Percentiles rank a stretch among this genome's conserved stretches.
Evolutionary conservation across 2,329 filamentous ascomycete genomes (phyloP).

Genomic region (Colletotrichum lentis): DNA sequence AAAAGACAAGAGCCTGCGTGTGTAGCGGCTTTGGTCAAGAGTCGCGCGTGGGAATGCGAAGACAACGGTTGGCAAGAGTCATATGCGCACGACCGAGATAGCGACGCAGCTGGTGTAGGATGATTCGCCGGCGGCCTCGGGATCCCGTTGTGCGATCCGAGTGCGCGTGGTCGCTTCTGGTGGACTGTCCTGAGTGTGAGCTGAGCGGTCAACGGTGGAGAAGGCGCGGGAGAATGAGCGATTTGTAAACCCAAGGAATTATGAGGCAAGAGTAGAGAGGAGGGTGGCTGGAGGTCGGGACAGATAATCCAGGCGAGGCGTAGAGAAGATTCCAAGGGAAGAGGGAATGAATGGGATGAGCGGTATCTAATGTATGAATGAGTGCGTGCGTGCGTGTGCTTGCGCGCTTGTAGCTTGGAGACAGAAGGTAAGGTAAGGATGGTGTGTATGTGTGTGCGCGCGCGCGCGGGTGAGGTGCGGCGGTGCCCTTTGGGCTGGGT

Average conservation of each 20-base stretch:
- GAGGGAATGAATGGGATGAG: conserved; percentile 35
- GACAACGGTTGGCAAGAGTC: conserved; percentile 6
- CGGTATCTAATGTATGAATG: conserved; percentile 38
- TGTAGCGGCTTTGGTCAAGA: conserved; percentile 16
- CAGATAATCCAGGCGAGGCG: conserved; percentile 8
- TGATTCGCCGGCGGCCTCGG: conserved; percentile 6
- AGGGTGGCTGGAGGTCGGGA: conserved; percentile 10
- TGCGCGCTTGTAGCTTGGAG: conserved; percentile 33
- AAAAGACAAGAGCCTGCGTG: neutral
- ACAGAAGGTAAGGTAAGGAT: conserved; percentile 25
- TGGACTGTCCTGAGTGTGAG: conserved; percentile 15
- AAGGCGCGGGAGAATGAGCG: conserved; percentile 4
- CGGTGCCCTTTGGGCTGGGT: conserved; percentile 31
- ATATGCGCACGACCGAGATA: conserved; percentile 15
- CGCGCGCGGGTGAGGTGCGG: conserved; percentile 20
- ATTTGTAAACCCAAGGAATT: neutral
- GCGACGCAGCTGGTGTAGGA: neutral
- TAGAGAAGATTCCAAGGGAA: conserved; percentile 6
- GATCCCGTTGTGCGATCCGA: conserved; percentile 3
- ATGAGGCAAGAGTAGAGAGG: conserved; percentile 6
- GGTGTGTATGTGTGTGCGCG: conserved; percentile 5
- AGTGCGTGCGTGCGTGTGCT: conserved; percentile 13
- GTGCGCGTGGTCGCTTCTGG: conserved; percentile 1
- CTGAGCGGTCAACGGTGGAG: conserved; percentile 20
- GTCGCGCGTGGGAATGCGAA: conserved; percentile 5